phyloP scores from a whole-genome alignment of 106 monocot genomes.

The Acanthochlamys bracteata region DNA sequence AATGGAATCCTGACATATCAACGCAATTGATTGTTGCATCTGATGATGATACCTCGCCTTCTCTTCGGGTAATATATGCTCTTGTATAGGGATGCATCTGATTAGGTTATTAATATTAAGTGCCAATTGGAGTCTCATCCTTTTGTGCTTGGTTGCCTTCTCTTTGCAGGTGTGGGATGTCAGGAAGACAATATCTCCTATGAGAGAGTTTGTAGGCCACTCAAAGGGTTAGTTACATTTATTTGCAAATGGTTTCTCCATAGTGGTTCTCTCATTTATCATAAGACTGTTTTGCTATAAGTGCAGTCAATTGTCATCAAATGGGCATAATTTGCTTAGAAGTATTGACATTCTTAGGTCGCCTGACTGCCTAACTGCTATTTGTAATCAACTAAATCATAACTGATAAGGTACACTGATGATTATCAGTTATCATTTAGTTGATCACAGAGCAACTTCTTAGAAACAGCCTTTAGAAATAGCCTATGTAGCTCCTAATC shows the following conservation, averaged over 20 bases:
- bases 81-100: neutral
- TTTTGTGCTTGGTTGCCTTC: neutral
- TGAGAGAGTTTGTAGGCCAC: slow-evolving; percentile 89
- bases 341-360: too few species aligned
- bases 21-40: slow-evolving; percentile 85
- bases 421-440: too few species aligned
- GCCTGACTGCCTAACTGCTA: too few species aligned
- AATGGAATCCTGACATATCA: slow-evolving; percentile 96
- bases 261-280: neutral
- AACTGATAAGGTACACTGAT: too few species aligned
- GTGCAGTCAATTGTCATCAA: too few species aligned
- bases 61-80: slow-evolving; percentile 47
- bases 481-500: too few species aligned
- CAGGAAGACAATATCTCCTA: slow-evolving; percentile 86
- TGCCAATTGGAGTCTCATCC: neutral
- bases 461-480: too few species aligned
- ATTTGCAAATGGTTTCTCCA: neutral
- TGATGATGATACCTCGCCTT: slow-evolving; percentile 83
- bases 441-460: too few species aligned
- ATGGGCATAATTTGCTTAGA: too few species aligned
- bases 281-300: neutral
- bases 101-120: neutral
- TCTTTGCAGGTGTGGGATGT: slow-evolving; percentile 88
- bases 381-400: too few species aligned
- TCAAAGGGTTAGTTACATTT: slow-evolving; percentile 53